phyloP scores from a whole-genome alignment of 768 basidiomycete genomes.

The Pulveroboletus sp. region DNA sequence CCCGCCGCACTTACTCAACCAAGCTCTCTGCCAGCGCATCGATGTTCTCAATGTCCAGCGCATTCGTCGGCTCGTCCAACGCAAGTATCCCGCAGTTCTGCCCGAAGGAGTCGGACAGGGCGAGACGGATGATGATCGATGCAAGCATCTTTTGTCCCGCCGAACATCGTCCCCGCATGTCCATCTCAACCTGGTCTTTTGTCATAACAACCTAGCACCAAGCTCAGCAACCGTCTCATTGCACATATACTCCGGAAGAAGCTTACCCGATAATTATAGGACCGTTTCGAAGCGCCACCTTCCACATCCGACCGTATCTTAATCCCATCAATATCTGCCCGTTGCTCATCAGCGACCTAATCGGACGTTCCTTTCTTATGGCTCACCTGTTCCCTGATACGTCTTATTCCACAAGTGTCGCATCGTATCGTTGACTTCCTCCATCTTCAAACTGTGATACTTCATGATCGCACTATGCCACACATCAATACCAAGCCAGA shows the following conservation, averaged over 20 bases:
- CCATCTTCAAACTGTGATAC: slow-evolving; percentile 97
- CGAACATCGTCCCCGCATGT: slow-evolving; percentile 98
- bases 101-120: slow-evolving; percentile 95
- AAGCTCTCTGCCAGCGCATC: slow-evolving; percentile 90
- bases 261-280: slow-evolving; percentile 94
- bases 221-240: slow-evolving; percentile 15
- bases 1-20: slow-evolving; percentile 66
- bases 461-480: slow-evolving; percentile 90
- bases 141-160: slow-evolving; percentile 99
- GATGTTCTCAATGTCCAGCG: slow-evolving; percentile 94
- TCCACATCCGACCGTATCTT: slow-evolving; percentile 93
- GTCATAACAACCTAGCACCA: slow-evolving; percentile 88
- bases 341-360: slow-evolving; percentile 8
- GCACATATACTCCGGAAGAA: slow-evolving; percentile 4
- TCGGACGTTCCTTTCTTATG: neutral
- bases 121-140: slow-evolving; percentile 95
- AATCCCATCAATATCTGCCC: slow-evolving; percentile 93
- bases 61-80: slow-evolving; percentile 97
- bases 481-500: slow-evolving; percentile 12
- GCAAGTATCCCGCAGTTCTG: slow-evolving; percentile 98
- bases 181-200: slow-evolving; percentile 99
- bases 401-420: slow-evolving; percentile 98
- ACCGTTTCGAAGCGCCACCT: slow-evolving; percentile 83
- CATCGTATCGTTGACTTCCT: slow-evolving; percentile 98
- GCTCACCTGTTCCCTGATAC: slow-evolving; percentile 93